Percentiles rank a stretch among this genome's conserved stretches.
Conservation (phyloP, 176 grass and related monocot genomes). For the Poa pratensis region DNA sequence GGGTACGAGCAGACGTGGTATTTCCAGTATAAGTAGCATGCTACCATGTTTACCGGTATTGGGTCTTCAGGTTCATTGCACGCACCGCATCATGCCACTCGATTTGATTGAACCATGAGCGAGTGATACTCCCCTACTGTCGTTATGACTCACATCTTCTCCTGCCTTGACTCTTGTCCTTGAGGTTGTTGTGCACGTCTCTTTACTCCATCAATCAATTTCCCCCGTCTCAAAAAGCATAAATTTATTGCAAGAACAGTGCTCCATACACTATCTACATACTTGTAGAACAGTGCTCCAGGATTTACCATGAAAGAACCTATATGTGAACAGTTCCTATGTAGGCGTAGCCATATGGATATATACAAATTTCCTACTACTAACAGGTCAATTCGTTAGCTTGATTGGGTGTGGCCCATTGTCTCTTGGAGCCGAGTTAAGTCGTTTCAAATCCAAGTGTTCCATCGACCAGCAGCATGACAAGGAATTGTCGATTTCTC, state of each 20-base stretch:
- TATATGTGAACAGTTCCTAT: background rate
- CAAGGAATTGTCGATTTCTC: slow-evolving; percentile 54
- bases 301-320: background rate
- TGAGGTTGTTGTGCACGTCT: slow-evolving; percentile 1
- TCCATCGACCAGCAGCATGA: slow-evolving; percentile 37
- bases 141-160: slow-evolving; percentile 3
- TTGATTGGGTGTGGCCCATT: background rate
- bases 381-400: background rate
- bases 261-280: background rate
- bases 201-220: background rate
- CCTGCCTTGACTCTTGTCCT: slow-evolving; percentile 38
- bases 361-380: background rate
- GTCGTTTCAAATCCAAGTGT: slow-evolving; percentile 44
- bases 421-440: background rate
- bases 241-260: background rate
- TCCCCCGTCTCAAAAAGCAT: background rate
- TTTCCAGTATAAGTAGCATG: background rate
- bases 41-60: slow-evolving; percentile 23
- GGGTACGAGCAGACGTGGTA: background rate
- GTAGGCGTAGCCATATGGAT: background rate
- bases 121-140: background rate
- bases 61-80: slow-evolving; percentile 45
- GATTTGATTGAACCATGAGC: slow-evolving; percentile 42
- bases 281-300: background rate
- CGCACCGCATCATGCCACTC: slow-evolving; percentile 7